Conservation (phyloP, 768 basidiomycete genomes). For the Ephemerocybe angulata region DNA sequence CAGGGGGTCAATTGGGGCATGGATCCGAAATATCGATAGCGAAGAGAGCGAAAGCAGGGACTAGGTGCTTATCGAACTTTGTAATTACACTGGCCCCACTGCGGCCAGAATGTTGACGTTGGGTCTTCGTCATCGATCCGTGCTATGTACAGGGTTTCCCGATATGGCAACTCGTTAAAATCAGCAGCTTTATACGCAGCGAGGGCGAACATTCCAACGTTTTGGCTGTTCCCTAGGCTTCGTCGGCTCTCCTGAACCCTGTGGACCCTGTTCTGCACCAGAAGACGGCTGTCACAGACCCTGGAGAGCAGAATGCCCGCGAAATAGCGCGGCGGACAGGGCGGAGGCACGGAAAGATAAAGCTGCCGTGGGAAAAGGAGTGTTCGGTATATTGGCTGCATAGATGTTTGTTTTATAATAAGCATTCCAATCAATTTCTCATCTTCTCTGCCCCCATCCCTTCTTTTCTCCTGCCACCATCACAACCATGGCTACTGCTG, state of each 20-base stretch:
- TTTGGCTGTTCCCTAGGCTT: too few species aligned
- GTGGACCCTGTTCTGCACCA: too few species aligned
- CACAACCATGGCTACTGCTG: constrained; percentile 22
- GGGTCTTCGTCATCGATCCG: constrained; percentile 9
- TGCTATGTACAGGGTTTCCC: constrained; percentile 1
- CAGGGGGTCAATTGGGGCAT: constrained; percentile 93
- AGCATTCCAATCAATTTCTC: constrained; percentile 27
- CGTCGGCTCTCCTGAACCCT: too few species aligned
- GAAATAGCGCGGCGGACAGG: not conserved
- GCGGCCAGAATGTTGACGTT: not conserved
- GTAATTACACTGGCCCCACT: not conserved
- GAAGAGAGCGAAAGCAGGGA: constrained; percentile 22
- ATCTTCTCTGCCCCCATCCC: constrained; percentile 24
- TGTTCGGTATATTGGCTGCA: constrained; percentile 23
- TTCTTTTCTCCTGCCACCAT: constrained; percentile 19
- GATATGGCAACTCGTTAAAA: constrained; percentile 11
- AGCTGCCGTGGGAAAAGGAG: constrained; percentile 26
- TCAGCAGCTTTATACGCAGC: constrained; percentile 7
- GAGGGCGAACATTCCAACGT: too few species aligned
- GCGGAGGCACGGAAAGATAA: constrained; percentile 12
- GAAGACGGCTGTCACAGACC: not conserved
- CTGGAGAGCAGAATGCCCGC: not conserved
- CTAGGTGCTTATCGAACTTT: not conserved
- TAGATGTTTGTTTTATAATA: constrained; percentile 25
- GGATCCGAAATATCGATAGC: constrained; percentile 91